A percentile compares a stretch with the other conserved stretches of the same genome.
Evolutionary conservation across 495 filamentous ascomycete genomes (phyloP).

Genomic region (Xylaria scruposa): DNA sequence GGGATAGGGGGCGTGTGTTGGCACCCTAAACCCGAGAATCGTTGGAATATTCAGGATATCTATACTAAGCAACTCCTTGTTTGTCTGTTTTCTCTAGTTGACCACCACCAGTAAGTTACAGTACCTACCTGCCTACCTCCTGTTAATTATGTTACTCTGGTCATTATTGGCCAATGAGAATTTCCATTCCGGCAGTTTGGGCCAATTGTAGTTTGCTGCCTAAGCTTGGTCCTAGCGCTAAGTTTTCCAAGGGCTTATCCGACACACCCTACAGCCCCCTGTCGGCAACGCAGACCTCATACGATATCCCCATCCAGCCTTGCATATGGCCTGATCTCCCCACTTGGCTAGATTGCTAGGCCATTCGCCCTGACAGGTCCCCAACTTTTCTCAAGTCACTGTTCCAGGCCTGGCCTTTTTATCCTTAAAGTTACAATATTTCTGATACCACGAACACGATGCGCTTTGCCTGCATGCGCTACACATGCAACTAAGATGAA

Average conservation of each 20-base stretch:
- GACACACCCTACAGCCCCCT: neutral
- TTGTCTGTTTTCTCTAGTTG: too few relatives aligned
- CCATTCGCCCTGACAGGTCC: slow-evolving; percentile 35
- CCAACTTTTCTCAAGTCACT: neutral
- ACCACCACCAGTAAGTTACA: too few relatives aligned
- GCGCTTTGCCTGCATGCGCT: neutral
- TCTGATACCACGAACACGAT: neutral
- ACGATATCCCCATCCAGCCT: slow-evolving; percentile 42
- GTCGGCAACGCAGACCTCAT: slow-evolving; percentile 38
- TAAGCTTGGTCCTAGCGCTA: neutral
- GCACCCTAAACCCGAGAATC: neutral
- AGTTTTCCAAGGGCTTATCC: slow-evolving; percentile 13
- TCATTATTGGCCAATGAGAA: slow-evolving; percentile 16
- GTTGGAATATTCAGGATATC: too few relatives aligned
- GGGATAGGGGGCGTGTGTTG: slow-evolving; percentile 5
- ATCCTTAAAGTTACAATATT: neutral
- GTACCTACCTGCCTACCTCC: too few relatives aligned
- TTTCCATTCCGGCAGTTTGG: neutral
- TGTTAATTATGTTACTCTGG: neutral
- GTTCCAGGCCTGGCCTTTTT: slow-evolving; percentile 1
- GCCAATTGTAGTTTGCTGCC: slow-evolving; percentile 14
- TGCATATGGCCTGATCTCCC: slow-evolving; percentile 42
- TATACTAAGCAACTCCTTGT: too few relatives aligned
- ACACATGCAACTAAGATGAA: neutral
- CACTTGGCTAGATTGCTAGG: slow-evolving; percentile 27